These are phyloP conservation scores for Penicillium digitatum DNA, from an alignment of 2,329 filamentous ascomycete species.

Conservation along the genomic window DNA sequence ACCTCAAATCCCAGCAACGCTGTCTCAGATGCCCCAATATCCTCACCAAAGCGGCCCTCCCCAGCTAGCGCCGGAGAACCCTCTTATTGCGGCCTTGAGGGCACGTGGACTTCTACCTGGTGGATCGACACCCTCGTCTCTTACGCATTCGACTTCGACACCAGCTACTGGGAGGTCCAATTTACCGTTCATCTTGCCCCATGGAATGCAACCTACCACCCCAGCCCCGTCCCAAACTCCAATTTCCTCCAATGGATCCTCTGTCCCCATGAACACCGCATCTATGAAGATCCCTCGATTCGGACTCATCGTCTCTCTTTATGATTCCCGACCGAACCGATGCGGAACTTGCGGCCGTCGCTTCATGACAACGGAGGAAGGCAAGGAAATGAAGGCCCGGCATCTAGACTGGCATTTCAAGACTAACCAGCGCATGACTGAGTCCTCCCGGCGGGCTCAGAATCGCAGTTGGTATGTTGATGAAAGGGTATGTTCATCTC, in stretches of 20 bases:
- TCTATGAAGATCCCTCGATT: constrained; percentile 74
- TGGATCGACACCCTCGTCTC: constrained; percentile 39
- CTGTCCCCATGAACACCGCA: constrained; percentile 57
- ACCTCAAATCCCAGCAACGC: constrained; percentile 45
- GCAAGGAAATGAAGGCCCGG: constrained; percentile 77
- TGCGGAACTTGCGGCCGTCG: constrained; percentile 89
- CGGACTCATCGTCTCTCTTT: constrained; percentile 68
- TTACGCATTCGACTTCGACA: constrained; percentile 36
- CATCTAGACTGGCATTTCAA: constrained; percentile 99
- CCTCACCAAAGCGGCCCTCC: constrained; percentile 55
- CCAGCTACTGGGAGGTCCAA: constrained; percentile 37
- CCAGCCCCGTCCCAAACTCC: constrained; percentile 33
- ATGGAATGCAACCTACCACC: constrained; percentile 37
- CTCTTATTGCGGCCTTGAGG: constrained; percentile 64
- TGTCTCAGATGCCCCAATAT: constrained; percentile 56
- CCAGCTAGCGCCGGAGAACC: constrained; percentile 53
- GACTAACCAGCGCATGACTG: constrained; percentile 81
- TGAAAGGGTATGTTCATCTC: constrained; percentile 61
- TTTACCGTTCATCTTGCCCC: constrained; percentile 41
- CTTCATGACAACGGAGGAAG: constrained; percentile 72
- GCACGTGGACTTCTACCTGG: constrained; percentile 63
- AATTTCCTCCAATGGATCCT: constrained; percentile 24
- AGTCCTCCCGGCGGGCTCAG: constrained; percentile 78
- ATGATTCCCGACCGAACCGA: constrained; percentile 77
- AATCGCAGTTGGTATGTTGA: constrained; percentile 95